These are phyloP conservation scores for Vanderwaltozyma tropicalis DNA, from an alignment of 805 yeast species.

Conservation along the genomic window DNA sequence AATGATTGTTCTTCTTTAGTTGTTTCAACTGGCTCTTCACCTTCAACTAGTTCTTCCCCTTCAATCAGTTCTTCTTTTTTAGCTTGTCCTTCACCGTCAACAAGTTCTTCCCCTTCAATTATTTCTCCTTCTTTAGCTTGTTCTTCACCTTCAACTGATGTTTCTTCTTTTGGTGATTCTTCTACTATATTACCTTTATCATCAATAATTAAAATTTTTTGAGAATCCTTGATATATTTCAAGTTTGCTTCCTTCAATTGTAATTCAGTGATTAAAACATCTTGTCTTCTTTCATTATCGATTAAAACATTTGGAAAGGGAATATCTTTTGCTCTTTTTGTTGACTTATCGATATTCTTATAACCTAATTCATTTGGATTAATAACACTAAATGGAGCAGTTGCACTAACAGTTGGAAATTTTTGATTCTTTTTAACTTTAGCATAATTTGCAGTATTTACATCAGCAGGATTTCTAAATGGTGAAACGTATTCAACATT, in stretches of 20 bases:
- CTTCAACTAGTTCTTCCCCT: not conserved
- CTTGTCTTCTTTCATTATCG: conserved; percentile 22
- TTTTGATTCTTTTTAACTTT: conserved; percentile 2
- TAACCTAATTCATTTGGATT: conserved; percentile 21
- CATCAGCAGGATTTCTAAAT: conserved; percentile 4
- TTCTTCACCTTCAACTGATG: not conserved
- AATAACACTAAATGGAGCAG: conserved; percentile 12
- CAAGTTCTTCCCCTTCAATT: not conserved
- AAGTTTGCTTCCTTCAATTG: conserved; percentile 16
- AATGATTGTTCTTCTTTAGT: not conserved
- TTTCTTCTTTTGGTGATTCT: not conserved
- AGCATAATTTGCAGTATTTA: not conserved
- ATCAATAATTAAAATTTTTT: conserved; percentile 6
- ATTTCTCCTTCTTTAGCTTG: not conserved
- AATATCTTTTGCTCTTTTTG: conserved; percentile 24
- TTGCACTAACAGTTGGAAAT: conserved; percentile 25
- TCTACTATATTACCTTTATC: not conserved
- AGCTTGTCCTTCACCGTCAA: not conserved
- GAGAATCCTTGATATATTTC: conserved; percentile 17
- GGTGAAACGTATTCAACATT: conserved; percentile 5
- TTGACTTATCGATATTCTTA: conserved; percentile 10
- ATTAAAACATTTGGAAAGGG: conserved; percentile 20
- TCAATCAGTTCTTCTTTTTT: not conserved
- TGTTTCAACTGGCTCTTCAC: not conserved
- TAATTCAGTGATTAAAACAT: conserved; percentile 11